Evolutionary conservation across 202 grass and related monocot genomes (phyloP), one percentile per base, ranked within the genome.

Genomic region (Musa balbisiana): DNA sequence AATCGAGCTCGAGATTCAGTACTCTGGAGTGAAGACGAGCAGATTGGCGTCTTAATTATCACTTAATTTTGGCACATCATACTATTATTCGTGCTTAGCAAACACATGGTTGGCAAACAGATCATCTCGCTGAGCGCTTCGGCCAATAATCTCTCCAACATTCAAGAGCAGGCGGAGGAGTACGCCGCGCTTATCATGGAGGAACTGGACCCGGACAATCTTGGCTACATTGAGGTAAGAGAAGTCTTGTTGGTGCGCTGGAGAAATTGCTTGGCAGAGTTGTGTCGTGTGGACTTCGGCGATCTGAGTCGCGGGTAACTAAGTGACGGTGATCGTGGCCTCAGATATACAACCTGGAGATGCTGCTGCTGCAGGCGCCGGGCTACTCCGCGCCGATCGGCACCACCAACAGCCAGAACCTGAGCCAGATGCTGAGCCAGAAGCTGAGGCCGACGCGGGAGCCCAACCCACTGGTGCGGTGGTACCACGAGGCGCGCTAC

Each of bases 151-250:
- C 85, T 98, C 0, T 86, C 83, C 0, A 93, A 93, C 62, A 51
- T 98, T 24, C 82, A 81, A 58, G 88, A 98, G 2, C 91, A 98
- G 55, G 51, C 94, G 0, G 94, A 89, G 68, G 94, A 98, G 81
- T 98, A 98, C 76, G 88, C 94, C 2, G 85, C 86, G 1, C 89
- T 98, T 49, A 98, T 98, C 83, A 98, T 98, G 95, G 95, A 98
- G 82, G 95, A 98, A 87, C 81, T 98, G 3, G 95, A 98, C 73
- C 95, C 95, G 0, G 80, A 68, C 50, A 91, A 89, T 74, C 72
- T 90, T 0, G 95, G 95, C 52, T 97, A 97, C 82, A 91, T 84
- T 63, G 93, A 93, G 86, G 86, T 88, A 17, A 51, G 3, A 58
- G 17, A 10, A 6, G 33, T 22, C 21, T 59, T 20, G 54, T 43